Base-by-base conservation (phyloP, 1,284 basidiomycete genomes). In the Ustilago crameri region DNA sequence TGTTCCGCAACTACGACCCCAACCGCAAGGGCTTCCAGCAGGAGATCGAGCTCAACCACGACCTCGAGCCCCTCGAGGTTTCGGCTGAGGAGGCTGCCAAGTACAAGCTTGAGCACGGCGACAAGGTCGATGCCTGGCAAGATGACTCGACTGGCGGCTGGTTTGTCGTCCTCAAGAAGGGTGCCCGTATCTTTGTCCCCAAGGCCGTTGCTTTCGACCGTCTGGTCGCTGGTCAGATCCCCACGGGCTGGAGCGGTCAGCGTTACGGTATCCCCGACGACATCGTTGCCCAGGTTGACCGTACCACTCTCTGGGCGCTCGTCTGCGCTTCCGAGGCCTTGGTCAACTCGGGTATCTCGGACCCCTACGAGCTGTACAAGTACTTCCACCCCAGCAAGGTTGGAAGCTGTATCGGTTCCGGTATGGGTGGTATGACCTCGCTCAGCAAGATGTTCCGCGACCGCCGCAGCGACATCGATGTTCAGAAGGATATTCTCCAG, bases 151-250 rank as follows among this genome's bases (percentile, higher is more conserved):
- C 53, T 17, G 93, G 95, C 43, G 69, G 68, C 82, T 97, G 92
- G 92, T 93, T 92, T 78, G 93, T 95, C 81, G 96, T 97, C 85
- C 91, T 98, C 88, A 98, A 98, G 90, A 96, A 95, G 86, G 96
- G 95, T 56, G 94, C 95, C 12, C 91, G 93, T 56, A 87, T 98
- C 76, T 88, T 91, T 74, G 90, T 98, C 47, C 95, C 95, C 63
- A 98, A 98, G 86, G 91, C 95, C 3, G 90, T 98, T 88, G 89
- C 88, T 79, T 98, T 98, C 87, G 93, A 90, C 84, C 92, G 95
- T 58, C 89, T 92, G 49, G 95, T 98, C 58, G 95, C 92, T 56
- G 95, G 95, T 61, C 95, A 98, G 84, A 88, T 98, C 61, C 95
- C 96, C 9, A 95, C 95, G 35, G 96, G 96, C 18, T 98, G 95